These are phyloP conservation scores for Quercus lobata DNA, from an alignment of 331 rosid species.

Conservation along the genomic window DNA sequence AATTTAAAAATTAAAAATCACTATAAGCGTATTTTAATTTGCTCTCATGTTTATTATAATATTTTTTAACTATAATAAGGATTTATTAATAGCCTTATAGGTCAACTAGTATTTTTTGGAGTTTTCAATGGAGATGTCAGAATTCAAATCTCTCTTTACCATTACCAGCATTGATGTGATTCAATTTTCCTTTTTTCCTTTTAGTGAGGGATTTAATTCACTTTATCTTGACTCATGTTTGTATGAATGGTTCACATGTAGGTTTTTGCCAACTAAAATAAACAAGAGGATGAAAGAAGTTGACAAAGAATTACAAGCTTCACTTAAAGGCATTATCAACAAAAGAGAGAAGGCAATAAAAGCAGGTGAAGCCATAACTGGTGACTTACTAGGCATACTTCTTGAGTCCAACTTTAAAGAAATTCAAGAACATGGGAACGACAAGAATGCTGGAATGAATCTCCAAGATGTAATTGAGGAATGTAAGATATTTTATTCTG, in stretches of 20 bases:
- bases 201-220: no score
- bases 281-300: constrained; percentile 39
- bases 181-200: no score
- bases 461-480: constrained; percentile 48
- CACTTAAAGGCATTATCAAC: constrained; percentile 26
- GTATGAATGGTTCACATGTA: not conserved
- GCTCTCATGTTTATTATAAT: no score
- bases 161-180: no score
- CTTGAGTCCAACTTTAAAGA: constrained; percentile 47
- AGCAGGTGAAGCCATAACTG: constrained; percentile 18
- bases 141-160: no score
- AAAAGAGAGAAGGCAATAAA: constrained; percentile 34
- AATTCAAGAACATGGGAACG: constrained; percentile 26
- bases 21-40: no score
- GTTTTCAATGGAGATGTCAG: no score
- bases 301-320: constrained; percentile 16
- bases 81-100: no score
- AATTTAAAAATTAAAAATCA: no score
- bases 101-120: no score
- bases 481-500: constrained; percentile 58
- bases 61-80: no score
- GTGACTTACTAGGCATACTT: constrained; percentile 42
- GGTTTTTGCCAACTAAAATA: constrained; percentile 38
- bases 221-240: no score
- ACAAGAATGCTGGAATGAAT: constrained; percentile 41